phyloP scores from a whole-genome alignment of 805 yeast species.

The Candida montana region DNA sequence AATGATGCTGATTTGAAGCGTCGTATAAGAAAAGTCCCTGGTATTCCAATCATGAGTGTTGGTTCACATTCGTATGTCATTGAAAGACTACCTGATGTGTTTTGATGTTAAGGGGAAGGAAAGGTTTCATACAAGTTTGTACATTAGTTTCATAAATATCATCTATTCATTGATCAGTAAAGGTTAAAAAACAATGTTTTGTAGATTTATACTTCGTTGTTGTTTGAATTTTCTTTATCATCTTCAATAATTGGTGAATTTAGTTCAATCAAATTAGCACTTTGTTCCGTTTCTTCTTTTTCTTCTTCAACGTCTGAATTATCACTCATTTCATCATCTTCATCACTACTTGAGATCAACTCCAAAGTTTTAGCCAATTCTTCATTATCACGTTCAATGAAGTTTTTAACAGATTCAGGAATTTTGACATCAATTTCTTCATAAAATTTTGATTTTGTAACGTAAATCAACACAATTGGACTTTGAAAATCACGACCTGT shows the following conservation, averaged over 20 bases:
- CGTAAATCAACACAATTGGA: conserved; percentile 32
- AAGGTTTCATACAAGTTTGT: neutral
- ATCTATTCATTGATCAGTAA: too few relatives aligned
- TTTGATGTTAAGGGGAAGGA: conserved; percentile 28
- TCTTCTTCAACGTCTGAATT: neutral
- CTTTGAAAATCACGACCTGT: conserved; percentile 23
- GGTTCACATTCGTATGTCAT: conserved; percentile 90
- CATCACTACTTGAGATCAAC: conserved; percentile 16
- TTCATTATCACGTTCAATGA: conserved; percentile 26
- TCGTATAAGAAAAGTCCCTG: conserved; percentile 92
- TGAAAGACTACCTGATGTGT: conserved; percentile 94
- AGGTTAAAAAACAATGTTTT: neutral
- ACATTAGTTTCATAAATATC: neutral
- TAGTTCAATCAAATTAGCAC: neutral
- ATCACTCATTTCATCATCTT: conserved; percentile 11
- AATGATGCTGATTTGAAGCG: conserved; percentile 96
- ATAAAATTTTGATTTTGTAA: conserved; percentile 23
- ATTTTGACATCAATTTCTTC: conserved; percentile 10
- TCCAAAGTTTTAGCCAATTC: conserved; percentile 20
- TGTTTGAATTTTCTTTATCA: neutral
- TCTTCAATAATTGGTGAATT: neutral
- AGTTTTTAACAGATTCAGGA: conserved; percentile 25
- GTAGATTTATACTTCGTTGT: neutral
- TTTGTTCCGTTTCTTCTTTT: neutral
- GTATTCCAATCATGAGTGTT: conserved; percentile 94